A percentile compares a stretch with the other conserved stretches of the same genome.
These are phyloP conservation scores for Aspergillus funiculosus DNA, from an alignment of 495 filamentous ascomycete genomes.

Conservation along the genomic window DNA sequence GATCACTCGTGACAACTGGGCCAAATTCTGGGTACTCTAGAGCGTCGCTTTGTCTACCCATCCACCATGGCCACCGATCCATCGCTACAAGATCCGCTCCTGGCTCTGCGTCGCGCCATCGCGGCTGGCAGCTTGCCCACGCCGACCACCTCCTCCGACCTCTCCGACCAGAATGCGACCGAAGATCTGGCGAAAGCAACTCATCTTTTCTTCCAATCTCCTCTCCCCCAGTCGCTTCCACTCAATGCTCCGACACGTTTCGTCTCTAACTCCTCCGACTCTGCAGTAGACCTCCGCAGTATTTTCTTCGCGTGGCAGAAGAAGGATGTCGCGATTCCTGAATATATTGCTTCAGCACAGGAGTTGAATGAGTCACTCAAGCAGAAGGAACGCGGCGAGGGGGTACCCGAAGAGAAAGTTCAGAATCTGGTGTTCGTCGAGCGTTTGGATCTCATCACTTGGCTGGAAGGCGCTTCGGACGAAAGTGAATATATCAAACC, in stretches of 20 bases:
- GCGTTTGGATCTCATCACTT: conserved; percentile 81
- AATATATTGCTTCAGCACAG: conserved; percentile 80
- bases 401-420: conserved; percentile 47
- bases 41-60: background rate
- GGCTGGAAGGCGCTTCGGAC: conserved; percentile 83
- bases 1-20: background rate
- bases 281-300: conserved; percentile 79
- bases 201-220: conserved; percentile 69
- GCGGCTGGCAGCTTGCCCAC: conserved; percentile 57
- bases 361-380: conserved; percentile 74
- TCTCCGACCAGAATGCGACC: conserved; percentile 37
- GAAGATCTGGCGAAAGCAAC: conserved; percentile 68
- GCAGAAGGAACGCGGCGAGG: conserved; percentile 46
- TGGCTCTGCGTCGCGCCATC: conserved; percentile 74
- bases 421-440: conserved; percentile 86
- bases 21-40: too few relatives aligned
- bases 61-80: conserved; percentile 28
- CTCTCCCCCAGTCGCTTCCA: conserved; percentile 58
- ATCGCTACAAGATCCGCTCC: conserved; percentile 60
- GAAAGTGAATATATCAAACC: conserved; percentile 89
- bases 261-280: conserved; percentile 53
- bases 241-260: conserved; percentile 81
- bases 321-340: conserved; percentile 76
- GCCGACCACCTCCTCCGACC: conserved; percentile 61
- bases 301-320: conserved; percentile 95